Conservation (phyloP, 1,139 yeast genomes). For the Ogataea hybrid region DNA sequence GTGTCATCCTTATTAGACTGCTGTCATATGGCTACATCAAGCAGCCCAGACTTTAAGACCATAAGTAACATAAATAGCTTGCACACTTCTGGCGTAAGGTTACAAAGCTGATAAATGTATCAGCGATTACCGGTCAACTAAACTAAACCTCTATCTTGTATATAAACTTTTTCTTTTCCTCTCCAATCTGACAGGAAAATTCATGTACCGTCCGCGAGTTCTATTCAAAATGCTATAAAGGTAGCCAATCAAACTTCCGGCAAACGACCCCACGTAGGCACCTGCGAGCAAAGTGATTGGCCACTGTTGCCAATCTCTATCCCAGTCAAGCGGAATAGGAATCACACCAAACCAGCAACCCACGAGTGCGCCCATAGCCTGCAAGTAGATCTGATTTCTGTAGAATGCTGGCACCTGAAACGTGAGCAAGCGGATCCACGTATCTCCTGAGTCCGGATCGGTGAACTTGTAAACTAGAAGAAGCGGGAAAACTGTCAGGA, state of each 20-base stretch:
- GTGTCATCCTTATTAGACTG: too few relatives aligned
- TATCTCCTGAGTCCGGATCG: constrained; percentile 22
- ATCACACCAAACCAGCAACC: constrained; percentile 94
- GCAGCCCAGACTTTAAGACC: too few relatives aligned
- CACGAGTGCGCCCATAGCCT: constrained; percentile 50
- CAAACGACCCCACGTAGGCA: constrained; percentile 65
- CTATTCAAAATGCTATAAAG: constrained; percentile 2
- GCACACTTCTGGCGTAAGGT: too few relatives aligned
- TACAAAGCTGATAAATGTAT: too few relatives aligned
- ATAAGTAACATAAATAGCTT: too few relatives aligned
- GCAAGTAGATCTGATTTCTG: constrained; percentile 39
- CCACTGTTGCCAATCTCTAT: constrained; percentile 96
- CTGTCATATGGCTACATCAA: too few relatives aligned
- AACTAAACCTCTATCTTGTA: neutral
- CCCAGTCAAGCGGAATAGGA: constrained; percentile 98
- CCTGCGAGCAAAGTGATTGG: constrained; percentile 92
- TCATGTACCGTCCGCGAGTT: neutral
- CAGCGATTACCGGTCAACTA: too few relatives aligned
- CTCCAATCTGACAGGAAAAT: too few relatives aligned
- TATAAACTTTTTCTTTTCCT: neutral
- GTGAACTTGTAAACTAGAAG: constrained; percentile 46
- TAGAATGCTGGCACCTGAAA: constrained; percentile 30
- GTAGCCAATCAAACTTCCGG: constrained; percentile 42
- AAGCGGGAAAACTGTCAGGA: constrained; percentile 63
- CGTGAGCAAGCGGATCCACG: constrained; percentile 32